These are phyloP conservation scores for Hanseniaspora nectarophila DNA, from an alignment of 805 yeast genomes.

Conservation along the genomic window DNA sequence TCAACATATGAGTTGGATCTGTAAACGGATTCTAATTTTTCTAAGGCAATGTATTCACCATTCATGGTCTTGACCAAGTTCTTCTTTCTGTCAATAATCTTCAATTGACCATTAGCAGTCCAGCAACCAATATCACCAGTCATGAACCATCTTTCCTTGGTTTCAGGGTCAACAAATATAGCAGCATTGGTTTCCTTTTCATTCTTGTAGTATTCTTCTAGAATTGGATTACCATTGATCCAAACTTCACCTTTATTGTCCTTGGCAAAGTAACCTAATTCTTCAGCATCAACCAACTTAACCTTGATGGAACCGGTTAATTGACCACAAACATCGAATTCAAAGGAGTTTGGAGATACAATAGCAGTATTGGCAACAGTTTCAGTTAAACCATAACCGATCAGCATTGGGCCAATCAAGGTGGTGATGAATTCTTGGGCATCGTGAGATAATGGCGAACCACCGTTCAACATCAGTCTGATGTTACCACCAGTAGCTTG, in stretches of 20 bases:
- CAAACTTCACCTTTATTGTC: slow-evolving; percentile 88
- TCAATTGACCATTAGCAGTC: slow-evolving; percentile 67
- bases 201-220: slow-evolving; percentile 70
- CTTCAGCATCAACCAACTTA: slow-evolving; percentile 81
- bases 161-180: slow-evolving; percentile 30
- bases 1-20: slow-evolving; percentile 65
- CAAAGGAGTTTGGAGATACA: slow-evolving; percentile 51
- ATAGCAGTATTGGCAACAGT: slow-evolving; percentile 82
- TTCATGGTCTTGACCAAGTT: slow-evolving; percentile 89
- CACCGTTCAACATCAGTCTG: slow-evolving; percentile 70
- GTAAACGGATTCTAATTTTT: slow-evolving; percentile 82
- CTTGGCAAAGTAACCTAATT: slow-evolving; percentile 81
- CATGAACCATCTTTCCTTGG: slow-evolving; percentile 52
- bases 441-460: slow-evolving; percentile 72
- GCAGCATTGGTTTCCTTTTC: slow-evolving; percentile 67
- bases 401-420: slow-evolving; percentile 70
- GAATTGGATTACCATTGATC: slow-evolving; percentile 62
- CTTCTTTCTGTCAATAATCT: slow-evolving; percentile 86
- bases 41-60: slow-evolving; percentile 96
- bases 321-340: slow-evolving; percentile 70
- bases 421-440: slow-evolving; percentile 73
- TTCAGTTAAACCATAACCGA: slow-evolving; percentile 95
- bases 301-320: slow-evolving; percentile 72
- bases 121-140: slow-evolving; percentile 97
- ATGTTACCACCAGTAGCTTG: slow-evolving; percentile 91